Percentiles rank a stretch among this genome's conserved stretches.
Conservation (phyloP, 106 monocot species). For the Dendrobium chrysotoxum region DNA sequence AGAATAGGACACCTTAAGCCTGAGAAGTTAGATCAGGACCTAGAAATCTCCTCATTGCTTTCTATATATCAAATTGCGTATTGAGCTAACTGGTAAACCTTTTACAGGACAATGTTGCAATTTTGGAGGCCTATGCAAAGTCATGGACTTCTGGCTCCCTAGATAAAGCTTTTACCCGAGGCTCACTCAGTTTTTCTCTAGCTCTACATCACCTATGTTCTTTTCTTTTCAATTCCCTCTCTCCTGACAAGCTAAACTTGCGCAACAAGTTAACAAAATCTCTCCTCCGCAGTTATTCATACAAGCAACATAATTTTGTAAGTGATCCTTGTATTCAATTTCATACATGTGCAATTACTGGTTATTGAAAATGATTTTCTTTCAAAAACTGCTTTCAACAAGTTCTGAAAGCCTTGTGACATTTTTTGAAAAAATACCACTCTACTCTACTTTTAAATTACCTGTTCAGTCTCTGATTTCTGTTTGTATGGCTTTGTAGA, state of each 20-base stretch:
- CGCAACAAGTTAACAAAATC: slow-evolving; percentile 65
- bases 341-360: too few relatives aligned
- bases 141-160: slow-evolving; percentile 76
- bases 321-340: background rate
- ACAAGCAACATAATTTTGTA: slow-evolving; percentile 60
- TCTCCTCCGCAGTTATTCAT: slow-evolving; percentile 62
- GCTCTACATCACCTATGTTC: slow-evolving; percentile 73
- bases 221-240: slow-evolving; percentile 43
- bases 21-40: too few relatives aligned
- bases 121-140: slow-evolving; percentile 78
- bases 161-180: slow-evolving; percentile 58
- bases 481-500: slow-evolving; percentile 34
- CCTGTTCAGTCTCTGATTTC: background rate
- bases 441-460: too few relatives aligned
- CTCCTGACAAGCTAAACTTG: slow-evolving; percentile 28
- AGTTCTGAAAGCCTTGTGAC: background rate
- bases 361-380: background rate
- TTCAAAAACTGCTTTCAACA: background rate
- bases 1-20: too few relatives aligned
- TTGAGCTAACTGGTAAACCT: background rate
- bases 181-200: slow-evolving; percentile 52
- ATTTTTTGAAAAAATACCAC: too few relatives aligned
- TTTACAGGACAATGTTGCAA: slow-evolving; percentile 65
- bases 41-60: too few relatives aligned
- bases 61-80: too few relatives aligned